Evolutionary conservation across 1,284 basidiomycete genomes (phyloP).

Genomic region (Jaminaea rosea): DNA sequence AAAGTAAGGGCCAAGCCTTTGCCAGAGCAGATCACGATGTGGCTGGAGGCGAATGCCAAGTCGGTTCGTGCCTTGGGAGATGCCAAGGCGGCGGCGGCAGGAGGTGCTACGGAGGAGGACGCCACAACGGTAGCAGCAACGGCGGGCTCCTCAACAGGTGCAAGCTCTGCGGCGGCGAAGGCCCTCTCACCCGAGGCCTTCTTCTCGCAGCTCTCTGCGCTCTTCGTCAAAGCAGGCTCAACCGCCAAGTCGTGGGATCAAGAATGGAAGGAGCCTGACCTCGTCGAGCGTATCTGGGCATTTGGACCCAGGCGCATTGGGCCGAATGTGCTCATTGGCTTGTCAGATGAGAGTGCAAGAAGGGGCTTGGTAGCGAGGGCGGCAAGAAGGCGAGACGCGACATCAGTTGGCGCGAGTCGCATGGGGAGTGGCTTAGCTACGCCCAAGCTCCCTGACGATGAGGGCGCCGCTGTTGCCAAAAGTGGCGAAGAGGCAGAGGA

Average conservation of each 20-base stretch:
- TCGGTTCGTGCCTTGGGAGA: conserved; percentile 43
- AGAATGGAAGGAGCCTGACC: conserved; percentile 61
- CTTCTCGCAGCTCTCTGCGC: conserved; percentile 63
- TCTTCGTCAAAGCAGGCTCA: conserved; percentile 62
- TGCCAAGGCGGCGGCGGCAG: conserved; percentile 20
- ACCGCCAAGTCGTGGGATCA: not conserved
- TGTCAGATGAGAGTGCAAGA: too few species aligned
- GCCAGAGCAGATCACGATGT: conserved; percentile 60
- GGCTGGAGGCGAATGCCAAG: conserved; percentile 66
- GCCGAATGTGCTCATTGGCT: conserved; percentile 58
- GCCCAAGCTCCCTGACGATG: not conserved
- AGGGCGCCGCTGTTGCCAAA: not conserved
- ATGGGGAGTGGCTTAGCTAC: not conserved
- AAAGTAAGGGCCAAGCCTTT: conserved; percentile 73
- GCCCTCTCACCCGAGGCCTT: conserved; percentile 56
- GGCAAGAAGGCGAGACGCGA: too few species aligned
- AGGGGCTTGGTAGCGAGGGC: not conserved
- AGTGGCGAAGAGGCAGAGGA: not conserved
- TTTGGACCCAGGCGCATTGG: conserved; percentile 85
- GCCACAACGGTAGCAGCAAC: conserved; percentile 7
- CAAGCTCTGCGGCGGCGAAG: conserved; percentile 27
- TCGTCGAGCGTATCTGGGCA: conserved; percentile 71
- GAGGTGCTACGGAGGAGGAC: conserved; percentile 8
- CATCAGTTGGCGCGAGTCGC: too few species aligned
- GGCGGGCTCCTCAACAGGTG: not conserved